phyloP scores from a whole-genome alignment of 2,329 filamentous ascomycete genomes.

The Escovopsis sp. region DNA sequence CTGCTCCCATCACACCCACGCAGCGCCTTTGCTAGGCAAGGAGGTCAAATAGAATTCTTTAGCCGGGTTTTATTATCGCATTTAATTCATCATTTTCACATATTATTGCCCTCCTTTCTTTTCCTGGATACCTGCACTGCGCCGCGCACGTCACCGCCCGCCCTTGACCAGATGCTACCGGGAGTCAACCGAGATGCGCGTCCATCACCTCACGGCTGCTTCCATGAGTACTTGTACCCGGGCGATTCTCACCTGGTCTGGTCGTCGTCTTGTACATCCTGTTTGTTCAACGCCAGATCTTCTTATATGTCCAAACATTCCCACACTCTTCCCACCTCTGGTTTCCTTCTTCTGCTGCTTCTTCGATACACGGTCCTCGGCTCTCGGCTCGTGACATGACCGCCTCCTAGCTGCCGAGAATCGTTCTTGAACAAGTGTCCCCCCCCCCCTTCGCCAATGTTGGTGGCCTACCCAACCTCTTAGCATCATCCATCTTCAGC shows the following conservation, averaged over 20 bases:
- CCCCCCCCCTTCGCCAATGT: background rate
- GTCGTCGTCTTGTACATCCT: background rate
- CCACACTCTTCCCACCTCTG: conserved; percentile 13
- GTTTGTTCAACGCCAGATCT: conserved; percentile 5
- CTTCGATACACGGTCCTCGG: conserved; percentile 1
- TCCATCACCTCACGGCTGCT: conserved; percentile 2
- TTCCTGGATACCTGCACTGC: conserved; percentile 1
- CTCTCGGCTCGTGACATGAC: background rate
- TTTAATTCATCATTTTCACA: too few relatives aligned
- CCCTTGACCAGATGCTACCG: conserved; percentile 17
- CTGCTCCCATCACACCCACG: too few relatives aligned
- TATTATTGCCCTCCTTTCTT: too few relatives aligned
- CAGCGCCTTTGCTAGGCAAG: conserved; percentile 3
- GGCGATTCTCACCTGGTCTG: background rate
- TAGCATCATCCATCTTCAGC: too few relatives aligned
- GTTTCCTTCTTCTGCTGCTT: conserved; percentile 12
- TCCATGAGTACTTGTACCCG: conserved; percentile 3
- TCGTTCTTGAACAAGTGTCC: background rate
- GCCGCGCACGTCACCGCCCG: conserved; percentile 20
- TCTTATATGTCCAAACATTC: conserved; percentile 22
- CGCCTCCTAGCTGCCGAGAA: background rate
- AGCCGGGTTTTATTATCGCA: too few relatives aligned
- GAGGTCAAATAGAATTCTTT: too few relatives aligned
- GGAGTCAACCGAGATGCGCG: conserved; percentile 9
- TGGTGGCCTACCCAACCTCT: background rate